Evolutionary conservation across 2,329 filamentous ascomycete genomes (phyloP).

Genomic region (Elsinoe arachidis): DNA sequence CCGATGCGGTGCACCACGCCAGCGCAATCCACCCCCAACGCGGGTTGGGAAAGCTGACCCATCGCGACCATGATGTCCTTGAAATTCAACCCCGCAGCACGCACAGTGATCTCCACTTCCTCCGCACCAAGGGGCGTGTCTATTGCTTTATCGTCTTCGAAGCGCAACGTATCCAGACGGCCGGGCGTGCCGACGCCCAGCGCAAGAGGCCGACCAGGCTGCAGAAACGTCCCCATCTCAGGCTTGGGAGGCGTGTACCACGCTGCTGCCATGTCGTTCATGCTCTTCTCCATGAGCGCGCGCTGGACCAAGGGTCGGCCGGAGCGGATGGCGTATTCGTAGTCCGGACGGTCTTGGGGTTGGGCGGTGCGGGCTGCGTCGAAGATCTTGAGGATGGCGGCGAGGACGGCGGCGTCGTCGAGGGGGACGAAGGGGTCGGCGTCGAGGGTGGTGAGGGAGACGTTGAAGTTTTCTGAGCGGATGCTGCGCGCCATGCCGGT

Average conservation of each 20-base stretch:
- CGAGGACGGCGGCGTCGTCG: slow-evolving; percentile 1
- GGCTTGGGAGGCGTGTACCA: slow-evolving; percentile 14
- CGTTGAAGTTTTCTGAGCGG: slow-evolving; percentile 16
- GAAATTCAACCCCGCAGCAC: slow-evolving; percentile 19
- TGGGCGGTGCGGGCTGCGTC: slow-evolving; percentile 4
- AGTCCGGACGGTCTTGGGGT: slow-evolving; percentile 5
- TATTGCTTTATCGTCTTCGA: slow-evolving; percentile 5
- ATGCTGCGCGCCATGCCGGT: slow-evolving; percentile 15
- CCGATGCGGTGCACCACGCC: slow-evolving; percentile 11
- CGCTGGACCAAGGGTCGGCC: slow-evolving; percentile 14
- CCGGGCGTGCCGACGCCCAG: slow-evolving; percentile 8
- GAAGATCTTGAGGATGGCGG: slow-evolving; percentile 11
- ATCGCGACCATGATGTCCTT: slow-evolving; percentile 15
- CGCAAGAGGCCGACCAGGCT: slow-evolving; percentile 9
- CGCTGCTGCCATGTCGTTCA: slow-evolving; percentile 13
- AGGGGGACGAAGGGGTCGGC: not conserved
- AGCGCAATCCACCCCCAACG: slow-evolving; percentile 12
- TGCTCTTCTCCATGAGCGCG: slow-evolving; percentile 13
- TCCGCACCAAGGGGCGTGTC: slow-evolving; percentile 9
- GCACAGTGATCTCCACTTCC: slow-evolving; percentile 17
- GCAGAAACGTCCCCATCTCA: slow-evolving; percentile 2
- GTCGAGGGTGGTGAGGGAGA: slow-evolving; percentile 14
- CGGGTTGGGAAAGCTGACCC: slow-evolving; percentile 13
- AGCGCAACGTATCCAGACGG: slow-evolving; percentile 11
- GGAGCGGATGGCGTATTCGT: slow-evolving; percentile 15